Conservation (phyloP, 768 basidiomycete species). For the Leccinum aurantiacum region DNA sequence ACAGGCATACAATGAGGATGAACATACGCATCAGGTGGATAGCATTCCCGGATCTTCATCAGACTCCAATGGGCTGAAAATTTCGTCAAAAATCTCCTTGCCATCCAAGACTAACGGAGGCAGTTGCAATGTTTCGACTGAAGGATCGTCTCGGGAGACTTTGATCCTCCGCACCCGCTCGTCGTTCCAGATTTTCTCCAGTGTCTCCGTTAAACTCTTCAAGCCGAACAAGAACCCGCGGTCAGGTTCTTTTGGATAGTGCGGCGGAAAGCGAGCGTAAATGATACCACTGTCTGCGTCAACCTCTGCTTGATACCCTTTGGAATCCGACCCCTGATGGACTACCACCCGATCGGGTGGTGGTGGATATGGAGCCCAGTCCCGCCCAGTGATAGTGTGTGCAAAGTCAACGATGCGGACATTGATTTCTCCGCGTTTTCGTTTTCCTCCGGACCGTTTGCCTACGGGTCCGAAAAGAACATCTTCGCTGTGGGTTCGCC, state of each 20-base stretch:
- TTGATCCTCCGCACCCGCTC: constrained; percentile 75
- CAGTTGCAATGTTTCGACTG: constrained; percentile 47
- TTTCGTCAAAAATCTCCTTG: constrained; percentile 77
- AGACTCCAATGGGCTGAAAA: constrained; percentile 50
- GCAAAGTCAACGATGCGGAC: constrained; percentile 98
- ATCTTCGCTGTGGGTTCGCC: constrained; percentile 81
- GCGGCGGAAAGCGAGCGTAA: constrained; percentile 93
- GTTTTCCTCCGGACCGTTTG: constrained; percentile 61
- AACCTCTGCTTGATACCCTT: constrained; percentile 79
- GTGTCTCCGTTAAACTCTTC: constrained; percentile 70
- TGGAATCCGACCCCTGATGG: constrained; percentile 53
- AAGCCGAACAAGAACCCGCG: constrained; percentile 92
- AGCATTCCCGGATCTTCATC: constrained; percentile 75
- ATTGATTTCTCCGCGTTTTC: constrained; percentile 87
- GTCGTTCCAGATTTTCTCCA: constrained; percentile 86
- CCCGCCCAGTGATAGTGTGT: constrained; percentile 93
- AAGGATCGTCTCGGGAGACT: constrained; percentile 56
- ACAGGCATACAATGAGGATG: neutral
- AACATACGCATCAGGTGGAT: constrained; percentile 50
- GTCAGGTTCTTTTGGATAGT: constrained; percentile 85
- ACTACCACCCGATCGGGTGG: constrained; percentile 39
- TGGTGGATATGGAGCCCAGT: constrained; percentile 73
- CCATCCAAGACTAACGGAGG: constrained; percentile 68
- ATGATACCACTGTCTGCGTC: constrained; percentile 82
- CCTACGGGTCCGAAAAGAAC: constrained; percentile 65